These are phyloP conservation scores for Escovopsis sp. DNA, from an alignment of 2,329 filamentous ascomycete species.

Conservation along the genomic window DNA sequence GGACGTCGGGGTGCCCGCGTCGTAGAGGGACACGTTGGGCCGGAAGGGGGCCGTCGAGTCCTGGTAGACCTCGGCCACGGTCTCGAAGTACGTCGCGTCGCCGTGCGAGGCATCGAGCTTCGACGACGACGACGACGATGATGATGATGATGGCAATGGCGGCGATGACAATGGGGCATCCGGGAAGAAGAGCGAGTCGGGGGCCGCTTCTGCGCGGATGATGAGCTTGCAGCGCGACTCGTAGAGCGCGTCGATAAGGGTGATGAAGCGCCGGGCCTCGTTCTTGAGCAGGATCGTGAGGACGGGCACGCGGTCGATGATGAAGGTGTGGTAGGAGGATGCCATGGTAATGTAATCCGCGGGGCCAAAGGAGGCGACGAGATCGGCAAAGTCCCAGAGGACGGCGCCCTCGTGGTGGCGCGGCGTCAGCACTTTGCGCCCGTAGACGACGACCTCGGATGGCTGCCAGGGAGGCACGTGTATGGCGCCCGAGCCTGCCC, in stretches of 20 bases:
- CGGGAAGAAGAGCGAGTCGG: conserved; percentile 67
- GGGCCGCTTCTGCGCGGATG: conserved; percentile 50
- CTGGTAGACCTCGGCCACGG: conserved; percentile 55
- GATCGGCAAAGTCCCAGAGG: conserved; percentile 51
- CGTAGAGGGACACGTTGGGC: conserved; percentile 59
- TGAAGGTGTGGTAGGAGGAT: conserved; percentile 64
- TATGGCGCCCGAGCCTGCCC: conserved; percentile 8
- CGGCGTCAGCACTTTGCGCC: conserved; percentile 45
- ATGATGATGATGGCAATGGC: too few relatives aligned
- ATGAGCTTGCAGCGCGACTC: conserved; percentile 68
- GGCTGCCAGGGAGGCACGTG: conserved; percentile 24
- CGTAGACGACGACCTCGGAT: conserved; percentile 40
- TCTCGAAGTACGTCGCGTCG: conserved; percentile 29
- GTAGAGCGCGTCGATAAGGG: conserved; percentile 65
- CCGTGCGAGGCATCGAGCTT: neutral
- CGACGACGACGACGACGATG: too few relatives aligned
- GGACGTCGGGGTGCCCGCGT: conserved; percentile 27
- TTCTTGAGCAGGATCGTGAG: conserved; percentile 59
- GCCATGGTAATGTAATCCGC: conserved; percentile 75
- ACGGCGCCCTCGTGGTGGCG: conserved; percentile 41
- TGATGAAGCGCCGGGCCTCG: conserved; percentile 68
- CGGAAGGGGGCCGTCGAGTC: conserved; percentile 64
- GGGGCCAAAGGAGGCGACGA: conserved; percentile 57
- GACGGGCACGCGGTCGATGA: conserved; percentile 55
- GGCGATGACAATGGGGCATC: conserved; percentile 20